Percentiles rank a stretch among this genome's conserved stretches.
These are phyloP conservation scores for Poteriospumella lacustris DNA, from an alignment of 108 stramenopile genomes.

Conservation along the genomic window DNA sequence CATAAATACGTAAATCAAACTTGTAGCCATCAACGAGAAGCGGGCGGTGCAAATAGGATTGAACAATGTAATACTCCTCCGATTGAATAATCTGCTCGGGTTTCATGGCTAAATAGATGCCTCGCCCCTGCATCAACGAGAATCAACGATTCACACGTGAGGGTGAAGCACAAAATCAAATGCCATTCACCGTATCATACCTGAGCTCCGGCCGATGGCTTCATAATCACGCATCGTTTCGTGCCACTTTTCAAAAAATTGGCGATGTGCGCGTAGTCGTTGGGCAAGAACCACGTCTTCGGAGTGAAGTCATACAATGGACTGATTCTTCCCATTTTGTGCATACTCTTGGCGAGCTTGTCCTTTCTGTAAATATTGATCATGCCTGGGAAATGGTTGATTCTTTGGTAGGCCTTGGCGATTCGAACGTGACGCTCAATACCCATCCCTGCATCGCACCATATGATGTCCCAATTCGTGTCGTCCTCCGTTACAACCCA, in stretches of 20 bases:
- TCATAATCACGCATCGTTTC: background rate
- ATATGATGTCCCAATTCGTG: background rate
- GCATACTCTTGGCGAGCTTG: conserved; percentile 17
- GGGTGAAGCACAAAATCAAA: background rate
- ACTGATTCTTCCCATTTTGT: conserved; percentile 5
- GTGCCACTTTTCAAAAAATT: background rate
- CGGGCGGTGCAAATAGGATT: conserved; percentile 24
- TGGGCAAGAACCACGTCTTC: conserved; percentile 28
- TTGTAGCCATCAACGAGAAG: conserved; percentile 30
- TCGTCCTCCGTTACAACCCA: too few species aligned
- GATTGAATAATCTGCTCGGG: background rate
- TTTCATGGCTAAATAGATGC: background rate
- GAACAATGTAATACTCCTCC: conserved; percentile 12
- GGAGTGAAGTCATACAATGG: conserved; percentile 25
- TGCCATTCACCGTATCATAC: background rate
- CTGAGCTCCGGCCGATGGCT: conserved; percentile 7
- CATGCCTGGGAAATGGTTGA: conserved; percentile 44
- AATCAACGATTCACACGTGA: background rate
- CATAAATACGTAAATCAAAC: conserved; percentile 38
- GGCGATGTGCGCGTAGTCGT: background rate
- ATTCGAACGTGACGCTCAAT: background rate
- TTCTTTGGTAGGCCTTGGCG: conserved; percentile 11
- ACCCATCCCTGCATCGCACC: background rate
- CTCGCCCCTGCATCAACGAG: background rate
- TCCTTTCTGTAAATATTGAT: conserved; percentile 24